Percentiles rank a stretch among this genome's conserved stretches.
Conservation (phyloP, 495 filamentous ascomycete species). For the Xylaria palmicola region DNA sequence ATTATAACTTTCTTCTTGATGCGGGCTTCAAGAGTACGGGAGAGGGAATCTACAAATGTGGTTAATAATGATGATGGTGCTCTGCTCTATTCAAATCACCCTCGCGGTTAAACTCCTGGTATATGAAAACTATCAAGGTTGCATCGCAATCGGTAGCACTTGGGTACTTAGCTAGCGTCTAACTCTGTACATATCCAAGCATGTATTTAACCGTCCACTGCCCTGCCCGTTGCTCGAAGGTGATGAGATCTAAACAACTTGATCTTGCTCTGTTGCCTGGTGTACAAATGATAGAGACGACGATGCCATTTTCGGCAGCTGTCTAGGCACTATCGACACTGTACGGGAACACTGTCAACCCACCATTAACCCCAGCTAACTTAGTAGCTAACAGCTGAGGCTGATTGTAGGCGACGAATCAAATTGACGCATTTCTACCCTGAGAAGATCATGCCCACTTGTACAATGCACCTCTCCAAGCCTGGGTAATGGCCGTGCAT, state of each 20-base stretch:
- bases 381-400: neutral
- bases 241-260: neutral
- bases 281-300: no score
- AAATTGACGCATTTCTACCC: neutral
- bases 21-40: no score
- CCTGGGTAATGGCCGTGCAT: no score
- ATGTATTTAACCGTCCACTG: neutral
- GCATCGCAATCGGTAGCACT: no score
- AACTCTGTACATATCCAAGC: neutral
- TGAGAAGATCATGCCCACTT: neutral
- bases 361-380: neutral
- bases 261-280: no score
- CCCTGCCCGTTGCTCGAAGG: no score
- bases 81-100: no score
- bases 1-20: no score
- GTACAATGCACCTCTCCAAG: no score
- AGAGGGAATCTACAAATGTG: no score
- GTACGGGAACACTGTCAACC: neutral
- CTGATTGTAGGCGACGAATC: conserved; percentile 10
- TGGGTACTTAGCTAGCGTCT: neutral
- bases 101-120: neutral
- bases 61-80: no score
- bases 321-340: neutral
- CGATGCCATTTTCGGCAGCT: neutral
- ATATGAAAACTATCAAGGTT: neutral